Conservation (phyloP, 169 alveolate genomes). For the Plasmodium inui region DNA sequence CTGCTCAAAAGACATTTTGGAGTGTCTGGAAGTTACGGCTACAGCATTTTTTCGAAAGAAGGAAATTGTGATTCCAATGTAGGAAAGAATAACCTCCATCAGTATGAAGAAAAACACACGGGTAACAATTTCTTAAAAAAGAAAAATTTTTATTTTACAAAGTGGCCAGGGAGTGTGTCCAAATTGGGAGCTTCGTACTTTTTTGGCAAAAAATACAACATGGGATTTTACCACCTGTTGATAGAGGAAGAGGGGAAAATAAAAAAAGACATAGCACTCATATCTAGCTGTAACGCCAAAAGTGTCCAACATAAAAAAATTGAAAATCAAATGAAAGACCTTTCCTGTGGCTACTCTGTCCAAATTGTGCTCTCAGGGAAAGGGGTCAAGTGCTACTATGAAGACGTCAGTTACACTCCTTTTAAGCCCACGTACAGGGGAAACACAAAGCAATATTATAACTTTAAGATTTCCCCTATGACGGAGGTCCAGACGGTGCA, state of each 20-base stretch:
- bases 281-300: conserved; percentile 79
- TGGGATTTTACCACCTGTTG: conserved; percentile 76
- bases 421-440: conserved; percentile 19
- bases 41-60: conserved; percentile 73
- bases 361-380: conserved; percentile 90
- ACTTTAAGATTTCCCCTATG: conserved; percentile 2
- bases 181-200: conserved; percentile 81
- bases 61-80: conserved; percentile 69
- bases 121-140: conserved; percentile 72
- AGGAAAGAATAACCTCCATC: conserved; percentile 70
- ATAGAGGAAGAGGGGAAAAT: conserved; percentile 73
- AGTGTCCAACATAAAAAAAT: conserved; percentile 77
- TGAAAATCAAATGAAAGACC: conserved; percentile 81
- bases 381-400: conserved; percentile 91
- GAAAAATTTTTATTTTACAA: conserved; percentile 79
- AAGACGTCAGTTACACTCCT: conserved; percentile 74
- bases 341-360: conserved; percentile 88
- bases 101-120: conserved; percentile 44
- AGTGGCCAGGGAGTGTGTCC: conserved; percentile 85
- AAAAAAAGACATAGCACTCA: conserved; percentile 79
- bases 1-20: conserved; percentile 52
- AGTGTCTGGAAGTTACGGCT: conserved; percentile 74
- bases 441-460: conserved; percentile 61
- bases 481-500: conserved; percentile 29
- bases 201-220: conserved; percentile 76